Percentiles rank a stretch among this genome's conserved stretches.
These are phyloP conservation scores for Microdochium nivale DNA, from an alignment of 2,329 filamentous ascomycete genomes.

Conservation along the genomic window DNA sequence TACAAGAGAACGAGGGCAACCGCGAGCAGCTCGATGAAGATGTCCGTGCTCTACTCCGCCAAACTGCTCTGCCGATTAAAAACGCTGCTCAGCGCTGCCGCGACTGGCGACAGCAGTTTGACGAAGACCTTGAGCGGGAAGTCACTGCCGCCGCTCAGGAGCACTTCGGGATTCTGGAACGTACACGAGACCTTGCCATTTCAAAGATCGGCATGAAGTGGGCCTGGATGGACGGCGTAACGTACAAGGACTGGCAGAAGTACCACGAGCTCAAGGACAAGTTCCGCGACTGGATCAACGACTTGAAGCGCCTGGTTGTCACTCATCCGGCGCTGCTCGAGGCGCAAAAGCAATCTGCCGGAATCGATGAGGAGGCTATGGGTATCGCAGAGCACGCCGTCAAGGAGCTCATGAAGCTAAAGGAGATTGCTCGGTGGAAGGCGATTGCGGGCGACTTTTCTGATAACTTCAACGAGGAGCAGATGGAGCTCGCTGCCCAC, in stretches of 20 bases:
- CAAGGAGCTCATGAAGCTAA: constrained; percentile 69
- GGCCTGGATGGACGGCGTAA: constrained; percentile 92
- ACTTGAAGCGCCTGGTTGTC: constrained; percentile 69
- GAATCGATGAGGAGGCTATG: constrained; percentile 75
- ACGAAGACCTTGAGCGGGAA: constrained; percentile 58
- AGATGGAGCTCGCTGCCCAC: constrained; percentile 48
- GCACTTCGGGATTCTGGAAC: constrained; percentile 74
- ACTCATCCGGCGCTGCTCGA: constrained; percentile 62
- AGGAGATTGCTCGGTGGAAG: constrained; percentile 81
- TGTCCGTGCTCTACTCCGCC: constrained; percentile 44
- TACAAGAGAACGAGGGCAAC: constrained; percentile 36
- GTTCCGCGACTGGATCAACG: constrained; percentile 75
- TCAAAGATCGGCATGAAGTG: constrained; percentile 91
- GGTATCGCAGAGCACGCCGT: constrained; percentile 68
- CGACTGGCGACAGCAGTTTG: constrained; percentile 66
- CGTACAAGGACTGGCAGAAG: constrained; percentile 94
- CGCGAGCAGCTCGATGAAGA: constrained; percentile 30
- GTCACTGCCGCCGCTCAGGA: constrained; percentile 68
- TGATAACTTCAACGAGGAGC: constrained; percentile 69
- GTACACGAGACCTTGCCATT: constrained; percentile 73
- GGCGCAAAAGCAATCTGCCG: constrained; percentile 58
- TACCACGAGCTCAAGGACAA: constrained; percentile 82
- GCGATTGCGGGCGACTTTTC: constrained; percentile 63
- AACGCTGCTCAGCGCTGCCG: constrained; percentile 68
- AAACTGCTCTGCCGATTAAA: constrained; percentile 65